phyloP scores from a whole-genome alignment of 2,329 filamentous ascomycete genomes.

The Daldinia sp. region DNA sequence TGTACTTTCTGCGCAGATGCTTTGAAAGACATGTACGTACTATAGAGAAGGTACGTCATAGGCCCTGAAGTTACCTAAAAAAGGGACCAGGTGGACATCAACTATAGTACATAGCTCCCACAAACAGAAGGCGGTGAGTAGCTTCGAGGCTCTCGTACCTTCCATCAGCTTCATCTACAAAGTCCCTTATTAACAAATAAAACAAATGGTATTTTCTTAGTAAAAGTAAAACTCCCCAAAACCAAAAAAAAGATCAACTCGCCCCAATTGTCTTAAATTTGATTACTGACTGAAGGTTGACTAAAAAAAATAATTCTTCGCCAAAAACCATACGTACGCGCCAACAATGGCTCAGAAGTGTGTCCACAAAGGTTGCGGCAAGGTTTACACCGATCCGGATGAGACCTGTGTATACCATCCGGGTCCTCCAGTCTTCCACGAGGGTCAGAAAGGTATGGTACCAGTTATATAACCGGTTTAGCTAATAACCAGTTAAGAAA shows the following conservation, averaged over 20 bases:
- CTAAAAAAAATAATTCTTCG: slow-evolving; percentile 7
- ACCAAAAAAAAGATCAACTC: background rate
- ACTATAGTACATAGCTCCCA: slow-evolving; percentile 10
- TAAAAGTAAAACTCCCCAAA: background rate
- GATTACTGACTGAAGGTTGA: background rate
- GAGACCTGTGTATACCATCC: slow-evolving; percentile 94
- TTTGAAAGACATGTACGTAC: background rate
- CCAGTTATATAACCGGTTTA: slow-evolving; percentile 6
- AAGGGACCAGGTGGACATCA: background rate
- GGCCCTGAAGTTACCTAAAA: slow-evolving; percentile 7
- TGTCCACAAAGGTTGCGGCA: slow-evolving; percentile 95
- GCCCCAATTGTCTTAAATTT: background rate
- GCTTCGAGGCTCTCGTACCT: slow-evolving; percentile 40
- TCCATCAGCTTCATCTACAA: slow-evolving; percentile 40
- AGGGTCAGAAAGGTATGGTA: slow-evolving; percentile 92
- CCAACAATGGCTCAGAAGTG: slow-evolving; percentile 81
- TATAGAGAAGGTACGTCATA: slow-evolving; percentile 12
- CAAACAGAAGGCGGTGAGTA: slow-evolving; percentile 40
- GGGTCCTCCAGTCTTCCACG: slow-evolving; percentile 93
- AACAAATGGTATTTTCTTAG: background rate
- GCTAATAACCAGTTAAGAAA: slow-evolving; percentile 5
- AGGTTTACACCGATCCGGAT: slow-evolving; percentile 82
- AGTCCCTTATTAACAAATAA: slow-evolving; percentile 7
- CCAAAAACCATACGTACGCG: background rate
- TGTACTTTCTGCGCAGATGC: background rate